A percentile compares a stretch with the other conserved stretches of the same genome.
Conservation (phyloP, 768 basidiomycete species). For the Pisolithus albus region DNA sequence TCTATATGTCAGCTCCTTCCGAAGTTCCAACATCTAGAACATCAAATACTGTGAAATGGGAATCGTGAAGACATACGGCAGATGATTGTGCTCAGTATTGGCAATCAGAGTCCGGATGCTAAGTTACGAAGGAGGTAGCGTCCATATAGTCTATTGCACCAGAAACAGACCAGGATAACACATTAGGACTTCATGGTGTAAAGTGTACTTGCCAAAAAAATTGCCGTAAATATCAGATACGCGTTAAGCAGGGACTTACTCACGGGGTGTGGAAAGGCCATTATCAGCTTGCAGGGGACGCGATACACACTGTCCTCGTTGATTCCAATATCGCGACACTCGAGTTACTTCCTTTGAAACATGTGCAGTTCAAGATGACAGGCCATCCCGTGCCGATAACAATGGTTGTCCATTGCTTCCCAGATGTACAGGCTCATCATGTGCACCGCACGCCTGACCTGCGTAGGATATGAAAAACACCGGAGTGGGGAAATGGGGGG, state of each 20-base stretch:
- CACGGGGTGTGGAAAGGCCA: slow-evolving; percentile 30
- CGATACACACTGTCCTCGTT: slow-evolving; percentile 36
- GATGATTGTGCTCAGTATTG: slow-evolving; percentile 40
- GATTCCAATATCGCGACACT: slow-evolving; percentile 37
- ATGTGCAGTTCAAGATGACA: slow-evolving; percentile 5
- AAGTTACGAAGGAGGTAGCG: slow-evolving; percentile 35
- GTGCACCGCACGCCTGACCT: neutral
- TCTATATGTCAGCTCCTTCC: slow-evolving; percentile 9
- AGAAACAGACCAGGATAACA: slow-evolving; percentile 36
- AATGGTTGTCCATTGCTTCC: neutral
- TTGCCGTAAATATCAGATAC: neutral
- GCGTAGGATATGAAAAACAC: neutral
- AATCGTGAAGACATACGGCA: slow-evolving; percentile 32
- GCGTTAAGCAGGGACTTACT: slow-evolving; percentile 15
- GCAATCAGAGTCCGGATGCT: slow-evolving; percentile 28
- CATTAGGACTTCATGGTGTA: slow-evolving; percentile 43
- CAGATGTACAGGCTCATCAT: neutral
- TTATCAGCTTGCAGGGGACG: slow-evolving; percentile 27
- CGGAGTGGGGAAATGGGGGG: slow-evolving; percentile 1
- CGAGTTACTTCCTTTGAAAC: slow-evolving; percentile 35
- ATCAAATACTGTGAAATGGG: slow-evolving; percentile 47
- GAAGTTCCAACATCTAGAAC: slow-evolving; percentile 44
- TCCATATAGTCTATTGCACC: slow-evolving; percentile 35
- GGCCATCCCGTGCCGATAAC: neutral
- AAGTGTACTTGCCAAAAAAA: slow-evolving; percentile 29